A percentile compares a stretch with the other conserved stretches of the same genome.
Conservation (phyloP, 371 early-diverging fungal genomes). For the Haplosporangium sp. region DNA sequence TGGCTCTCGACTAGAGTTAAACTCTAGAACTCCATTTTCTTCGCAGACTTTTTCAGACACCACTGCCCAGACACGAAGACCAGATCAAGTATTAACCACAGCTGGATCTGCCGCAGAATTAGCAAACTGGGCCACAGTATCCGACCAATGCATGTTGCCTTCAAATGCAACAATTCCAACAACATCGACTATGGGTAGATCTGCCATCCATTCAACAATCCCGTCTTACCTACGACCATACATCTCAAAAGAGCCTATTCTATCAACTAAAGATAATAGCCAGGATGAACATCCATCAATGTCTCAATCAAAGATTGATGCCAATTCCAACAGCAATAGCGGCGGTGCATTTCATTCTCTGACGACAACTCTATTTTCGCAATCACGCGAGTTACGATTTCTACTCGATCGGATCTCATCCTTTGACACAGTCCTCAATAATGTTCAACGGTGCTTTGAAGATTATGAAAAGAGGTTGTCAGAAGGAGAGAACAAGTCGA, state of each 20-base stretch:
- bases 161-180: background rate
- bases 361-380: slow-evolving; percentile 23
- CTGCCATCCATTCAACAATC: background rate
- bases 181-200: background rate
- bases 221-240: slow-evolving; percentile 23
- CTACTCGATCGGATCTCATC: slow-evolving; percentile 21
- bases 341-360: slow-evolving; percentile 1
- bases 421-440: slow-evolving; percentile 12
- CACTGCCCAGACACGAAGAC: background rate
- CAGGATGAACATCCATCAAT: background rate
- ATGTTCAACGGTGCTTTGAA: slow-evolving; percentile 3
- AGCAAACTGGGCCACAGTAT: background rate
- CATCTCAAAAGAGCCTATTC: slow-evolving; percentile 16
- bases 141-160: background rate
- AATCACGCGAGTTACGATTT: slow-evolving; percentile 20
- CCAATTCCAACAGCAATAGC: no score
- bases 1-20: background rate
- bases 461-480: slow-evolving; percentile 6
- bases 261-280: background rate
- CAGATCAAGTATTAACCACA: background rate
- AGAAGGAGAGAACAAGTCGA: background rate
- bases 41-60: background rate
- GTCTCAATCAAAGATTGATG: background rate
- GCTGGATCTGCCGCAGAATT: background rate
- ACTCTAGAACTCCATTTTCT: background rate